Evolutionary conservation across 2,329 filamentous ascomycete species (phyloP), one percentile per base, ranked within the genome.

Genomic region (Arthrocladium fulminans): DNA sequence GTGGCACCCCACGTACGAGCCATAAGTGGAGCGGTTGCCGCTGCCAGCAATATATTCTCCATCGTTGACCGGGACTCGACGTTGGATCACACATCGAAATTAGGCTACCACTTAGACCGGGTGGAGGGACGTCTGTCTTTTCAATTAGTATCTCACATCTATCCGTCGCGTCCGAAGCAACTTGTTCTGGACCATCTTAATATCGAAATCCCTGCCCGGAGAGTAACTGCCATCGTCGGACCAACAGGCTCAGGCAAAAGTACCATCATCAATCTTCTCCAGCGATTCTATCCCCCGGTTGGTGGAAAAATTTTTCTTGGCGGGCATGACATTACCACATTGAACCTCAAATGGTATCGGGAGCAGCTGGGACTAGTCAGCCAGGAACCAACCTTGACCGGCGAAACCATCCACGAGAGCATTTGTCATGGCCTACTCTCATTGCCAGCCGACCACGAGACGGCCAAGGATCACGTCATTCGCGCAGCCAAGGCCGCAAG

Each of bases 21-120:
- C 20, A 94, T 96, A 59, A 85, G 83, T 2, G 86, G 81, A 10
- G 84, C 81, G 27, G 69, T 92, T 5, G 86, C 86, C 24, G 89
- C 90, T 1, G 88, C 87, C 3, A 78, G 79, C 48, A 96, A 96
- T 71, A 94, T 97, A 53, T 95, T 84, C 71, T 85, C 81, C 62
- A 95, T 89, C 2, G 96, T 97, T 56, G 89, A 96, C 64, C 84
- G 90, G 44, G 60, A 71, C 3, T 95, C 90, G 0, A 88, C 89
- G 0, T 73, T 97, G 43, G 86, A 97, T 60, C 81, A 89, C 0
- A 79, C 79, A 3, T 77, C 76, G 1, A 75, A 82, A 1, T 71
- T 75, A 8, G 90, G 90, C n/a, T 72, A 78, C 51, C 88, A 75
- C 56, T 74, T 92, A 1, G 80, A 87, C 1, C 66, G 77, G 15